Base-by-base conservation (phyloP, 1,284 basidiomycete genomes). In the Rhodofomes roseus region DNA sequence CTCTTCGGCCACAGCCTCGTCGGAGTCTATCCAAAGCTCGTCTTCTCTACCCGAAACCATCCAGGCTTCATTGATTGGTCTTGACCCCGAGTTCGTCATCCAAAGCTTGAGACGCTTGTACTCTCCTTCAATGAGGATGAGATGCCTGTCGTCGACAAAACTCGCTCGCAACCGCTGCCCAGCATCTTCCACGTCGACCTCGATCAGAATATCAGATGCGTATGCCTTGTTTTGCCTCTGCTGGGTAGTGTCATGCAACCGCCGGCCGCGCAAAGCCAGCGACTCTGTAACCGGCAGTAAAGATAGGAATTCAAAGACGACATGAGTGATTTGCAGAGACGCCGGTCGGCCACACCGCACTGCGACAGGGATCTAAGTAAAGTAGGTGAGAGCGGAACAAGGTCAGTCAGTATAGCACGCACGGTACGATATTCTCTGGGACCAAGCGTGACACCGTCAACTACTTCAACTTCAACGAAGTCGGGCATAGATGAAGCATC, bases 221-320 rank as follows among this genome's bases (percentile, higher is more conserved):
- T 92, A 92, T 11, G 81, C 79, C 27, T 81, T 81, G 48, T 72
- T 79, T 66, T 85, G 86, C 48, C 87, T 78, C 65, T 93, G 89
- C 20, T 80, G 72, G n/a, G 79, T 76, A 4, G 90, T 92, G 56
- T 85, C 83, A 52, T 93, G 85, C 31, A 93, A 75, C 60, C 90
- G 76, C 56, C 77, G 80, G 23, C 91, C 91, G 20, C 85, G 85
- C 48, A 77, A 78, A 22, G 83, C 77, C 4, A 93, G 76, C 3
- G 83, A 76, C 67, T 93, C 90, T 3, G 69, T 77, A 16, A 78
- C 74, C 14, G 86, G 83, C 31, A 92, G 77, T 31, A 91, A 76
- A 8, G 81, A 81, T 44, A 93, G 79, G 70, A 93, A 93, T 43
- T 83, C 71, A 64, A 89, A 93, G 52, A 76, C 78, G 31, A 80